A percentile compares a stretch with the other conserved stretches of the same genome.
phyloP scores from a whole-genome alignment of 352 stramenopile species.

The Globisporangium spinosum region DNA sequence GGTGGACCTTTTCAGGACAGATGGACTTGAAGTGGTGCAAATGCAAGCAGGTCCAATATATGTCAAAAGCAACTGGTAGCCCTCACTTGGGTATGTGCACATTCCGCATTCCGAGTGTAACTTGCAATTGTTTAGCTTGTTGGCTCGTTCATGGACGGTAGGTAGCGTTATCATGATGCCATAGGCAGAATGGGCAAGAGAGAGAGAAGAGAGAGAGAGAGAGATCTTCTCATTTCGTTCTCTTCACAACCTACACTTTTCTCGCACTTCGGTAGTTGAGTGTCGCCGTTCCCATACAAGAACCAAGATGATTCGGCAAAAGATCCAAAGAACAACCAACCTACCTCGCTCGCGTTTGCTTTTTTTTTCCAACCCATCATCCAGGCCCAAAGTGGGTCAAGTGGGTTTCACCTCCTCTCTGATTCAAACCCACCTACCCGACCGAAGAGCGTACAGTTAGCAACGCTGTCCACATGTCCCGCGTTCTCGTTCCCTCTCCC shows the following conservation, averaged over 20 bases:
- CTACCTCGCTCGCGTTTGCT: background rate
- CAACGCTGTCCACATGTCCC: background rate
- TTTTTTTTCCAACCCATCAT: background rate
- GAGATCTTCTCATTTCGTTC: background rate
- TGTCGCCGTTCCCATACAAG: background rate
- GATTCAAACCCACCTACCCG: background rate
- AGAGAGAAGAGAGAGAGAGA: background rate
- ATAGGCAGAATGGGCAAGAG: background rate
- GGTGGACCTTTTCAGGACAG: background rate
- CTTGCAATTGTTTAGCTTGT: background rate
- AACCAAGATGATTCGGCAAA: constrained; percentile 1
- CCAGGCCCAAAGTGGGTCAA: background rate
- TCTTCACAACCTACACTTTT: constrained; percentile 1
- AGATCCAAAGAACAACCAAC: background rate
- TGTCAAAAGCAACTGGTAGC: too few species aligned
- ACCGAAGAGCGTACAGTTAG: background rate
- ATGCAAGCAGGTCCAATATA: background rate
- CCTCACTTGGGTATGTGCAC: too few species aligned
- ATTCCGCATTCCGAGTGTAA: background rate
- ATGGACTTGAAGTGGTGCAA: constrained; percentile 1
- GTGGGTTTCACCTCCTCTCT: background rate
- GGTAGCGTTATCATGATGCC: too few species aligned
- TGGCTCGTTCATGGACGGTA: too few species aligned
- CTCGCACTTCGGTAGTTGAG: background rate
- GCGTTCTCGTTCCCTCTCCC: background rate